Conservation (phyloP, 306 rosid genomes). For the Cercis canadensis region DNA sequence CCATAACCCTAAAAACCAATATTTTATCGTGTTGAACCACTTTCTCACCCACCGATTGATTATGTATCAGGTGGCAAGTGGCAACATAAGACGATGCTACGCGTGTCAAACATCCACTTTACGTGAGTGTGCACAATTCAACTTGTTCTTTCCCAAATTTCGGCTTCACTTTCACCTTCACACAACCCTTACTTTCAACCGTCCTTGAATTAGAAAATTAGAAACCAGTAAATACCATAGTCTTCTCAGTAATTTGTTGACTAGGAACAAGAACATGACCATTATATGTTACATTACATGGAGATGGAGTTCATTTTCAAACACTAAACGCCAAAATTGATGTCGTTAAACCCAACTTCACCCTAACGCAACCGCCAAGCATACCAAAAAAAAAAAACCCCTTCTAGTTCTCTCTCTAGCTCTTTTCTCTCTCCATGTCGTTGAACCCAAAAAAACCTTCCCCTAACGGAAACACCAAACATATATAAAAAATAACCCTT, state of each 20-base stretch:
- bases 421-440: constrained; percentile 18
- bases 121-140: not conserved
- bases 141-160: constrained; percentile 3
- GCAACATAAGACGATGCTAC: constrained; percentile 10
- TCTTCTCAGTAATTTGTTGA: not conserved
- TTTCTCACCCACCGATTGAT: constrained; percentile 1
- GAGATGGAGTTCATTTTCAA: not conserved
- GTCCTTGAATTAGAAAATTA: not conserved
- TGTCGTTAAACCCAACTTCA: constrained; percentile 41
- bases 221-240: not conserved
- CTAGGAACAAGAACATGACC: not conserved
- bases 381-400: not conserved
- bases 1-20: too few species aligned
- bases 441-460: constrained; percentile 17
- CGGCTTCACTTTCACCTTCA: too few species aligned
- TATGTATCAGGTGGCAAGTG: constrained; percentile 29
- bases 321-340: constrained; percentile 38
- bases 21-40: constrained; percentile 10
- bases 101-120: constrained; percentile 31
- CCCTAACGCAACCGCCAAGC: too few species aligned
- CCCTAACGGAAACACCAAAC: constrained; percentile 42
- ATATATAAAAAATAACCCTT: not conserved
- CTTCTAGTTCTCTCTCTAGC: not conserved
- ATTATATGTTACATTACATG: not conserved
- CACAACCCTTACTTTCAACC: constrained; percentile 8